A percentile compares a stretch with the other conserved stretches of the same genome.
phyloP scores from a whole-genome alignment of 2,329 filamentous ascomycete genomes.

The Eutypa lata region DNA sequence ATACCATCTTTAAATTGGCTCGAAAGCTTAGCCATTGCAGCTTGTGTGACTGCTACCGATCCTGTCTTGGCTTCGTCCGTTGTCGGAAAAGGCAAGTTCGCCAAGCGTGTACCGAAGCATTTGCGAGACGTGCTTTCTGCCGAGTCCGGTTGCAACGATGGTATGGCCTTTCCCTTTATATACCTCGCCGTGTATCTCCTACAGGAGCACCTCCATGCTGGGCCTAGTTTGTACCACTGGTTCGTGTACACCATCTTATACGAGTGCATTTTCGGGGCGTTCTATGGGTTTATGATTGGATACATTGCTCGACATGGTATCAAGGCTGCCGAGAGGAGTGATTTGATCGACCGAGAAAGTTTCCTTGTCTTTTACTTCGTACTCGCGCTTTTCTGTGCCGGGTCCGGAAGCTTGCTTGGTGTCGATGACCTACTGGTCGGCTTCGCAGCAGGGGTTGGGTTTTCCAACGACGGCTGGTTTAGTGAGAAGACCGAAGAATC shows the following conservation, averaged over 20 bases:
- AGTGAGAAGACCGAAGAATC: slow-evolving; percentile 97
- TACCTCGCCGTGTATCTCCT: slow-evolving; percentile 91
- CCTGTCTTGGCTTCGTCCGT: slow-evolving; percentile 96
- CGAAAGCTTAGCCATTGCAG: slow-evolving; percentile 80
- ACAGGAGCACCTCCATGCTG: slow-evolving; percentile 68
- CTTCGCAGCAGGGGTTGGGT: slow-evolving; percentile 94
- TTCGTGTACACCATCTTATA: slow-evolving; percentile 88
- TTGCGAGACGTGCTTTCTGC: slow-evolving; percentile 90
- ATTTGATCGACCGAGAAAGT: slow-evolving; percentile 91
- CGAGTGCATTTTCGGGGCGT: slow-evolving; percentile 88
- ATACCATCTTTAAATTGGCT: slow-evolving; percentile 78
- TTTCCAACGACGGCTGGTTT: slow-evolving; percentile 99
- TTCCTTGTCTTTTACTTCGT: slow-evolving; percentile 99
- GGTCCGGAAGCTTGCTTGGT: slow-evolving; percentile 85
- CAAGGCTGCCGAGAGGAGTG: slow-evolving; percentile 77
- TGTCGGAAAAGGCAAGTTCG: slow-evolving; percentile 98
- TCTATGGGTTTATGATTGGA: slow-evolving; percentile 84
- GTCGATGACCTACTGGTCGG: slow-evolving; percentile 93
- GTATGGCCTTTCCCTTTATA: slow-evolving; percentile 98
- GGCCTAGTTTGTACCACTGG: slow-evolving; percentile 77
- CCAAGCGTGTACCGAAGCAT: slow-evolving; percentile 96
- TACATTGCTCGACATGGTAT: slow-evolving; percentile 91
- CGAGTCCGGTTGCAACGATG: slow-evolving; percentile 98
- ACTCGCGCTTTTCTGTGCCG: slow-evolving; percentile 90
- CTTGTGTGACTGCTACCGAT: slow-evolving; percentile 95